These are phyloP conservation scores for Ceratocystis cacaofunesta DNA, from an alignment of 2,329 filamentous ascomycete genomes.

Conservation along the genomic window DNA sequence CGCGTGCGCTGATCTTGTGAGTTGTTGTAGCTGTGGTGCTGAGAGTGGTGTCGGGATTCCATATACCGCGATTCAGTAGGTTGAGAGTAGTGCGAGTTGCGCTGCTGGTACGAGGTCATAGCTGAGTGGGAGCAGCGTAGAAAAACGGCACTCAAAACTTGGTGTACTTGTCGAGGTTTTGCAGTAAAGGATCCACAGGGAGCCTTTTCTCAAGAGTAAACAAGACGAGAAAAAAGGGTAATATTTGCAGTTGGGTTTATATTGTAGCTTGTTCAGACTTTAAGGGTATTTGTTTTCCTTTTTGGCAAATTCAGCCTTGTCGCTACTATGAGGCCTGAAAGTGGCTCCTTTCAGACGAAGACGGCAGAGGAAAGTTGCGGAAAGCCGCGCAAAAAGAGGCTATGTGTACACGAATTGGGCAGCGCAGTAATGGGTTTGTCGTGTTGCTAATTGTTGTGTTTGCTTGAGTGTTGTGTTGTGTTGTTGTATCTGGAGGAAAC, in stretches of 20 bases:
- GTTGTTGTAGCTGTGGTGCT: conserved; percentile 33
- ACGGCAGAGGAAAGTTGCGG: no score
- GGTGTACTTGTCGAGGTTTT: background rate
- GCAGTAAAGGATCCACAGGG: background rate
- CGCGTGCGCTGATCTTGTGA: conserved; percentile 39
- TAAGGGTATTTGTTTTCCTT: background rate
- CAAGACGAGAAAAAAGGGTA: background rate
- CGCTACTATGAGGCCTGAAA: background rate
- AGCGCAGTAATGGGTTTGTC: background rate
- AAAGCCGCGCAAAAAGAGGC: background rate
- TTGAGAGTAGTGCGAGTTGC: conserved; percentile 15
- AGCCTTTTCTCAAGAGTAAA: background rate
- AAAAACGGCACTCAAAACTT: conserved; percentile 1
- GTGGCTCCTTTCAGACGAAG: background rate
- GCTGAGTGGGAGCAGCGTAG: background rate
- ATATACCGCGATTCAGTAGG: conserved; percentile 12
- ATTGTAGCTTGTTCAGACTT: background rate
- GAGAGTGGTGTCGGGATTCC: conserved; percentile 11
- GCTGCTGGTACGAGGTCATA: conserved; percentile 17
- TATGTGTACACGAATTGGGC: background rate
- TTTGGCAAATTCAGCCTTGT: background rate
- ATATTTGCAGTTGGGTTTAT: background rate
- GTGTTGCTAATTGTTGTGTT: background rate
- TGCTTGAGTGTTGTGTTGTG: background rate
- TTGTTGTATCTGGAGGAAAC: background rate